phyloP scores from a whole-genome alignment of 306 rosid genomes.

The Sophora flavescens region DNA sequence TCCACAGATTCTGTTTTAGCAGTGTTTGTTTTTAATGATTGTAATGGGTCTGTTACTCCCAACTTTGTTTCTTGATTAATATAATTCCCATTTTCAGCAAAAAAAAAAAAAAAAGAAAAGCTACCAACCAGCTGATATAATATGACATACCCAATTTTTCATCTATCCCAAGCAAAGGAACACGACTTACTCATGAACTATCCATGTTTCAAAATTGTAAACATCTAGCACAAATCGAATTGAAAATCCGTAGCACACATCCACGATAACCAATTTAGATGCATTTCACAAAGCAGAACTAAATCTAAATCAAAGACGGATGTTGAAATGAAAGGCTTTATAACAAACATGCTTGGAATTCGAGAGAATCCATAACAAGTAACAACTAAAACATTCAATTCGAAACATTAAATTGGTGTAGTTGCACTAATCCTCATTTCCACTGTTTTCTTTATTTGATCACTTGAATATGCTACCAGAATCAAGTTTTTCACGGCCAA shows the following conservation, averaged over 20 bases:
- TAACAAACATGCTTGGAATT: background rate
- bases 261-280: background rate
- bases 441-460: background rate
- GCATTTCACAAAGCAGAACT: slow-evolving; percentile 17
- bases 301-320: slow-evolving; percentile 17
- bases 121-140: slow-evolving; percentile 3
- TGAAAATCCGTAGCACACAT: background rate
- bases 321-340: slow-evolving; percentile 19
- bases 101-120: too few relatives aligned
- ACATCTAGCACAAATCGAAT: background rate
- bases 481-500: too few relatives aligned
- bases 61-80: too few relatives aligned
- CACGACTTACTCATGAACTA: background rate
- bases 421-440: background rate
- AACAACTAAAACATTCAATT: background rate
- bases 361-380: slow-evolving; percentile 3
- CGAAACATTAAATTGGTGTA: background rate
- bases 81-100: too few relatives aligned
- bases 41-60: too few relatives aligned
- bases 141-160: slow-evolving; percentile 4
- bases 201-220: background rate
- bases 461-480: background rate
- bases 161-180: background rate
- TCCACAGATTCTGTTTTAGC: too few relatives aligned
- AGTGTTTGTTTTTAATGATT: too few relatives aligned